A percentile compares a stretch with the other conserved stretches of the same genome.
phyloP scores from a whole-genome alignment of 352 stramenopile species.

The Globisporangium nunn region DNA sequence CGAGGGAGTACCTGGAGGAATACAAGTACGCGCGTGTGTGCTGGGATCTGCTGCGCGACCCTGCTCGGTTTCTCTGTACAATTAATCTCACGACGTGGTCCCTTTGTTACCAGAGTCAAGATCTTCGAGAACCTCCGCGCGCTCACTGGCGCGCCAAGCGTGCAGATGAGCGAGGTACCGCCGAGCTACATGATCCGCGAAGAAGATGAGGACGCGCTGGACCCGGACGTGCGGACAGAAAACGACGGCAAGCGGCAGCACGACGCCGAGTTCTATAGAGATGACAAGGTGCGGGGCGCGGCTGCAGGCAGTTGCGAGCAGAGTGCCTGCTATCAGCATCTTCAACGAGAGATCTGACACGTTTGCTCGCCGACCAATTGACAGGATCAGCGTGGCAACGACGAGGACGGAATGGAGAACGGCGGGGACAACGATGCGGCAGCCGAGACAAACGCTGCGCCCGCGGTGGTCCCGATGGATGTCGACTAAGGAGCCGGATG shows the following conservation, averaged over 20 bases:
- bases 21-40: conserved; percentile 56
- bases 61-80: too few relatives aligned
- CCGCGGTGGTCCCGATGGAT: conserved; percentile 72
- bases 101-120: conserved; percentile 36
- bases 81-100: too few relatives aligned
- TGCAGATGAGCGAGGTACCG: conserved; percentile 75
- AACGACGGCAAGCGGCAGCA: conserved; percentile 67
- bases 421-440: conserved; percentile 18
- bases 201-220: conserved; percentile 69
- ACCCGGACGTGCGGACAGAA: conserved; percentile 62
- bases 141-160: conserved; percentile 64
- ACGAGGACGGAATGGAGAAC: conserved; percentile 21
- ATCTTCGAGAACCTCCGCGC: conserved; percentile 81
- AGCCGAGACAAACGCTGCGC: conserved; percentile 37
- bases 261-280: conserved; percentile 77
- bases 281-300: conserved; percentile 46
- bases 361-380: too few relatives aligned
- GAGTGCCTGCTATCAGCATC: not conserved
- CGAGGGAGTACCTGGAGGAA: conserved; percentile 79
- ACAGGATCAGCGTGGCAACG: conserved; percentile 53
- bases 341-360: too few relatives aligned
- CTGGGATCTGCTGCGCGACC: not conserved
- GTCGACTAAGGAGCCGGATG: conserved; percentile 30
- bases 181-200: conserved; percentile 67
- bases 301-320: too few relatives aligned